A percentile compares a stretch with the other conserved stretches of the same genome.
These are phyloP conservation scores for Paradendryphiella salina DNA, from an alignment of 2,329 filamentous ascomycete genomes.

Conservation along the genomic window DNA sequence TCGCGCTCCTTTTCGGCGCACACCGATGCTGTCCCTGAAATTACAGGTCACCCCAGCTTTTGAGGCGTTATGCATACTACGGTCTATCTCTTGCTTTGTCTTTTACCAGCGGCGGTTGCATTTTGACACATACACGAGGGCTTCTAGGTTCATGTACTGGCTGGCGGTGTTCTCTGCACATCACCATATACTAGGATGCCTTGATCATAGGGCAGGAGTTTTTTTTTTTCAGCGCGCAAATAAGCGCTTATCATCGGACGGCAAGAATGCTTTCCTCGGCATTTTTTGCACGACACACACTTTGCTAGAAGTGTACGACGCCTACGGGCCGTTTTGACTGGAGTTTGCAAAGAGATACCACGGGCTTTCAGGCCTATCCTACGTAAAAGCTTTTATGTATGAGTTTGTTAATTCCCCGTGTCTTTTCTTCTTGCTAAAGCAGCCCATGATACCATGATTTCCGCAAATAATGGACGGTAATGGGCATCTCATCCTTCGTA, in stretches of 20 bases:
- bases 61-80: constrained; percentile 1
- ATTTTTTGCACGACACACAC: constrained; percentile 31
- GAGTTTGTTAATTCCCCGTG: constrained; percentile 11
- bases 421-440: not conserved
- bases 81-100: constrained; percentile 25
- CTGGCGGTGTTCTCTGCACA: constrained; percentile 35
- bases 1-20: not conserved
- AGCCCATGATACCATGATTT: not conserved
- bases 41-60: not conserved
- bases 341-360: constrained; percentile 33
- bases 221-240: constrained; percentile 19
- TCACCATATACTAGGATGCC: constrained; percentile 25
- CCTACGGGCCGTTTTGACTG: constrained; percentile 19
- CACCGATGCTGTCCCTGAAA: not conserved
- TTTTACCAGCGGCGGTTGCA: constrained; percentile 40
- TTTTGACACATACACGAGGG: constrained; percentile 36
- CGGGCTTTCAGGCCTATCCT: constrained; percentile 28
- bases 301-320: constrained; percentile 39
- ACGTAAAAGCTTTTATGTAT: constrained; percentile 23
- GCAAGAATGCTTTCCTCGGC: constrained; percentile 19
- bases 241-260: constrained; percentile 17
- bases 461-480: not conserved
- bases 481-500: constrained; percentile 11
- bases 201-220: constrained; percentile 27
- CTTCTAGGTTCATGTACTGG: constrained; percentile 30